phyloP scores from a whole-genome alignment of 2,329 filamentous ascomycete species.

The Emmonsiellopsis sp. region DNA sequence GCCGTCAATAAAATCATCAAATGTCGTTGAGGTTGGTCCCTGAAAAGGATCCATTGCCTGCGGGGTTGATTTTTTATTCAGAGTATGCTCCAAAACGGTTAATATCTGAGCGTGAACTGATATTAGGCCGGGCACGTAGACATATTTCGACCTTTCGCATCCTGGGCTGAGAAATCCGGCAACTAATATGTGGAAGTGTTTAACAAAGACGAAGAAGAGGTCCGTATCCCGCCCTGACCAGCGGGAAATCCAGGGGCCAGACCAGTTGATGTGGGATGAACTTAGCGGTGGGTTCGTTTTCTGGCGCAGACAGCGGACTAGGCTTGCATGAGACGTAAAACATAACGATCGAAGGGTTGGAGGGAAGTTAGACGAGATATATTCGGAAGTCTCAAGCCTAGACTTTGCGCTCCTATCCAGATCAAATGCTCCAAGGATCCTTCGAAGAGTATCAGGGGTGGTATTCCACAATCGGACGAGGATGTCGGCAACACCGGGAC shows the following conservation, averaged over 20 bases:
- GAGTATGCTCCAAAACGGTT: conserved; percentile 67
- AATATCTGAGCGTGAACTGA: conserved; percentile 76
- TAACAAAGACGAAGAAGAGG: conserved; percentile 83
- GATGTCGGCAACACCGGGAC: conserved; percentile 74
- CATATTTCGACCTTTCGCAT: conserved; percentile 44
- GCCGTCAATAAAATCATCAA: conserved; percentile 55
- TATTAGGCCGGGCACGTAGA: conserved; percentile 66
- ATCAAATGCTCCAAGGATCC: conserved; percentile 60
- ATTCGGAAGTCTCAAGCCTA: conserved; percentile 46
- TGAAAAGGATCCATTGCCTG: conserved; percentile 39
- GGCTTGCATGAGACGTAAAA: conserved; percentile 53
- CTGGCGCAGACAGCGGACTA: conserved; percentile 52
- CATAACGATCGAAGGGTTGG: conserved; percentile 51
- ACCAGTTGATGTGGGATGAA: conserved; percentile 69
- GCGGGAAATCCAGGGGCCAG: conserved; percentile 70
- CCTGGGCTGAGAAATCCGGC: conserved; percentile 59
- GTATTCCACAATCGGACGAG: conserved; percentile 73
- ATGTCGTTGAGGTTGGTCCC: conserved; percentile 47
- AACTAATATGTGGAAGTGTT: conserved; percentile 72
- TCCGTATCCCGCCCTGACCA: conserved; percentile 86
- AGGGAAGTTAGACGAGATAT: conserved; percentile 62
- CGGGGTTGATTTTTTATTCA: conserved; percentile 57
- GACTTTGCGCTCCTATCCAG: conserved; percentile 44
- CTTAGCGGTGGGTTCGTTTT: conserved; percentile 58
- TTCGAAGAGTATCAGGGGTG: conserved; percentile 57